A percentile compares a stretch with the other conserved stretches of the same genome.
Conservation (phyloP, 345 rosid species). For the Salix caprea region DNA sequence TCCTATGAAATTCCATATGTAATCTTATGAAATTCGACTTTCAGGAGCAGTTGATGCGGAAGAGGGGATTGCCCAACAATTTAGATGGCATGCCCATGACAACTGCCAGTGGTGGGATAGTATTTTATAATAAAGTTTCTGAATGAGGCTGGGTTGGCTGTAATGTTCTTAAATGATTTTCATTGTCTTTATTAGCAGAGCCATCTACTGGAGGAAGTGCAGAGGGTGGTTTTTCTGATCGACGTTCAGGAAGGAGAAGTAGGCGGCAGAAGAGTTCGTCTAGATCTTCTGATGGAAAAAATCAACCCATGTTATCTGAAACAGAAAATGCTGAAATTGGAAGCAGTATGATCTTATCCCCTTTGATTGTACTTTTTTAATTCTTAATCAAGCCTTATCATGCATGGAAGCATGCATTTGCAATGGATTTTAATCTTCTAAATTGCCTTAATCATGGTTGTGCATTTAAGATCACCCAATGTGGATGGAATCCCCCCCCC, state of each 20-base stretch:
- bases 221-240: constrained; percentile 48
- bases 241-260: constrained; percentile 58
- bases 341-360: constrained; percentile 16
- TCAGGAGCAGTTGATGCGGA: constrained; percentile 38
- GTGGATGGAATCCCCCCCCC: background rate
- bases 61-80: constrained; percentile 33
- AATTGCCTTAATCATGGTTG: background rate
- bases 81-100: constrained; percentile 28
- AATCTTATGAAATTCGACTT: constrained; percentile 15
- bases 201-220: constrained; percentile 33
- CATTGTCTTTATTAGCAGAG: constrained; percentile 31
- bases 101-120: constrained; percentile 44
- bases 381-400: background rate
- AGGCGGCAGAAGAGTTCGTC: constrained; percentile 69
- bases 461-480: background rate
- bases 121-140: constrained; percentile 3
- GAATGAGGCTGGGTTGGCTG: constrained; percentile 4
- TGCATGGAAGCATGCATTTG: background rate
- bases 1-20: background rate
- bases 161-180: constrained; percentile 7
- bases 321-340: constrained; percentile 46
- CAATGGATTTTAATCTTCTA: background rate
- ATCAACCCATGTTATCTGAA: constrained; percentile 34
- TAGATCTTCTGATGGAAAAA: constrained; percentile 51
- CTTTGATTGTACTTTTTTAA: background rate